Evolutionary conservation across 106 monocot species (phyloP), one percentile per base, ranked within the genome.

Genomic region (Dioscorea dumetorum): DNA sequence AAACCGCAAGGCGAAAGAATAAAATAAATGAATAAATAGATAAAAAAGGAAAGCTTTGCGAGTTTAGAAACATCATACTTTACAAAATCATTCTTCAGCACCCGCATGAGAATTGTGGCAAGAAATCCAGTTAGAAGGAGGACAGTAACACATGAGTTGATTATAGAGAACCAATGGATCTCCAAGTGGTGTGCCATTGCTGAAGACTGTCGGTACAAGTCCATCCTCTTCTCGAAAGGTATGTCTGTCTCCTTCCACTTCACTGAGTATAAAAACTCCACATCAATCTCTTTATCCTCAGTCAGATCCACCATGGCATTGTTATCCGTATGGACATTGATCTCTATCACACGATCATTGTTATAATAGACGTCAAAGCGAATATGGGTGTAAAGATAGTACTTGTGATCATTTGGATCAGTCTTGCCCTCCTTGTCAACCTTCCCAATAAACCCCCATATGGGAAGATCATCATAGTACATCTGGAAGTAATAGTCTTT

Each of bases 401-500:
- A 93, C 63, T 93, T 93, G 49, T 68, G 74, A 34, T 89, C 83
- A 35, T 61, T 89, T 28, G 86, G 79, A 50, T 93, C 83, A 19
- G 63, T 49, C 69, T 79, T 85, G 5, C 76, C 74, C 57, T 84
- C 89, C 52, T 75, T 86, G 12, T 93, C 86, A 18, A 80, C 85
- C 63, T 82, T 93, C 33, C 93, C 93, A 49, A 90, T 86, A 70
- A 89, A 86, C 33, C 93, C 89, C 93, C 93, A 93, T 8, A 90
- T 53, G 6, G 93, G 90, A 34, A 94, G 90, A 33, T 94, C 90
- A 66, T 94, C 93, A 66, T 90, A 94, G 60, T 84, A 90, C 93
- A 94, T 94, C 70, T 94, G 89, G 66, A 87, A 90, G 68, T 90
- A 90, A 65, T 94, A 94, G 52, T 94, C 87, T 69, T 90, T 86